A percentile compares a stretch with the other conserved stretches of the same genome.
Evolutionary conservation across 129 eudicot species (phyloP).

Genomic region (Smallanthus sonchifolius): DNA sequence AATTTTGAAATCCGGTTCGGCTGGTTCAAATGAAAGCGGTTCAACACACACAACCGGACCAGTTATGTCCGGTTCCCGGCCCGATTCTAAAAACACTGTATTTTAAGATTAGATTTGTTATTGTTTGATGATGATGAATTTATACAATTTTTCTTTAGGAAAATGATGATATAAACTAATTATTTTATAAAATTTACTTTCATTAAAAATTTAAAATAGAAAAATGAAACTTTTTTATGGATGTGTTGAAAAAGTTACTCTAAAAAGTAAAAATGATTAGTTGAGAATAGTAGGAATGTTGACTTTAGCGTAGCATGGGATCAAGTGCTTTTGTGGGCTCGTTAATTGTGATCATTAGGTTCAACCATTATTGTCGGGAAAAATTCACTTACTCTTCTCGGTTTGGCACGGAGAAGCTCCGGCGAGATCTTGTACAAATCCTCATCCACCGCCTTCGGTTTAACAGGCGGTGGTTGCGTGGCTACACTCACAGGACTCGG

Average conservation of each 20-base stretch:
- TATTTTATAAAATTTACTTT: too few species aligned
- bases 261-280: not conserved
- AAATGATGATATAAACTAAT: too few species aligned
- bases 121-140: too few species aligned
- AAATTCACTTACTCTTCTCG: constrained; percentile 46
- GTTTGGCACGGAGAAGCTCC: constrained; percentile 58
- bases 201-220: too few species aligned
- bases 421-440: constrained; percentile 89
- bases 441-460: constrained; percentile 68
- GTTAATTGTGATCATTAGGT: constrained; percentile 5
- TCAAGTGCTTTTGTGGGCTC: constrained; percentile 8
- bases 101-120: too few species aligned
- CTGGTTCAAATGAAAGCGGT: too few species aligned
- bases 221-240: not conserved
- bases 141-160: too few species aligned
- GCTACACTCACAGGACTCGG: constrained; percentile 30
- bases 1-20: too few species aligned
- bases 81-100: too few species aligned
- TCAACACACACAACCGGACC: too few species aligned
- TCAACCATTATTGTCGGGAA: constrained; percentile 3
- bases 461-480: constrained; percentile 10
- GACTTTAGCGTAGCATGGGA: not conserved
- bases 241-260: not conserved
- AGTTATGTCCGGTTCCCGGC: too few species aligned
- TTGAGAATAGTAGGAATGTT: constrained; percentile 4